phyloP scores from a whole-genome alignment of 805 yeast genomes.

The Blastobotrys chiropterorum region DNA sequence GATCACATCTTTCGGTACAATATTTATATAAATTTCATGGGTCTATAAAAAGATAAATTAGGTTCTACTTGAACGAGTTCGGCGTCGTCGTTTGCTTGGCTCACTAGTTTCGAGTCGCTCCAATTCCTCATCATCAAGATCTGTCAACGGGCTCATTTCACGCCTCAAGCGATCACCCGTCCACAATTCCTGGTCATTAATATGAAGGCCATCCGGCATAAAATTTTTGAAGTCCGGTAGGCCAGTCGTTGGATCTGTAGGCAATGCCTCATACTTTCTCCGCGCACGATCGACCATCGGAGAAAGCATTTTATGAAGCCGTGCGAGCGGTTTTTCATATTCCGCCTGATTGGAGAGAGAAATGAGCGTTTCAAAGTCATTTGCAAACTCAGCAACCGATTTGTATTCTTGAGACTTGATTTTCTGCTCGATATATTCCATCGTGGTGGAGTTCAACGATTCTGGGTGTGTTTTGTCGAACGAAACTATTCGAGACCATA shows the following conservation, averaged over 20 bases:
- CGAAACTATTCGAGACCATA: constrained; percentile 13
- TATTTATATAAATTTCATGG: too few relatives aligned
- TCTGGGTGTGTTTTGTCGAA: constrained; percentile 7
- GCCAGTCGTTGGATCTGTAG: background rate
- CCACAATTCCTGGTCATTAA: constrained; percentile 28
- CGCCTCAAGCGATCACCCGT: constrained; percentile 23
- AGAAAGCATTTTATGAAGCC: background rate
- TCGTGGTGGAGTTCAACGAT: constrained; percentile 9
- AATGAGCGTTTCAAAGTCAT: constrained; percentile 8
- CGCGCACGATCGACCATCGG: background rate
- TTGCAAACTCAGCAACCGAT: constrained; percentile 16
- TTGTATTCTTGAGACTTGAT: constrained; percentile 19
- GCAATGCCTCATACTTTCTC: background rate
- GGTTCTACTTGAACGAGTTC: too few relatives aligned
- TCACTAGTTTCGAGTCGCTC: constrained; percentile 8
- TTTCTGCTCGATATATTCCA: constrained; percentile 12
- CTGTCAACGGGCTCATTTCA: constrained; percentile 16
- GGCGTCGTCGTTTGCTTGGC: too few relatives aligned
- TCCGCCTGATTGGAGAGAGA: background rate
- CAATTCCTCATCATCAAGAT: constrained; percentile 11
- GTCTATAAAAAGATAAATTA: too few relatives aligned
- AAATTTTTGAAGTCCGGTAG: constrained; percentile 16
- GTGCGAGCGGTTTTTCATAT: background rate
- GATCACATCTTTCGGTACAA: too few relatives aligned
- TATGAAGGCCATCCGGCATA: constrained; percentile 22